Conservation (phyloP, 179 eudicot genomes). For the Vitellaria paradoxa region DNA sequence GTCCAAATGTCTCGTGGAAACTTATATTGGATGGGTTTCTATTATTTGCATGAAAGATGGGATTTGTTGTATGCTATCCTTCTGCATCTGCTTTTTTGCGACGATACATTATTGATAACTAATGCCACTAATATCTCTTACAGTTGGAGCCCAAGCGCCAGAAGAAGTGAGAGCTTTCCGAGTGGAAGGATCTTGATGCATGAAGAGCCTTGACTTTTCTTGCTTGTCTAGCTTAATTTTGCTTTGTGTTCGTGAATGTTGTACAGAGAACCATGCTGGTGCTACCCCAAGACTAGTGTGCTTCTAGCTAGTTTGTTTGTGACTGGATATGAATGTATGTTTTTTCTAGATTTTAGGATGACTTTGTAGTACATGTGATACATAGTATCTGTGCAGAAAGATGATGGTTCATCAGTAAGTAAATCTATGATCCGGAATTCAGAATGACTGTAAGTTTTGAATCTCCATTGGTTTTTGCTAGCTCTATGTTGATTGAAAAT, state of each 20-base stretch:
- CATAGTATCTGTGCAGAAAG: slow-evolving; percentile 4
- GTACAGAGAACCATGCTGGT: slow-evolving; percentile 6
- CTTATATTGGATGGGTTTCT: not conserved
- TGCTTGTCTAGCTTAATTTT: not conserved
- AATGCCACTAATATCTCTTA: not conserved
- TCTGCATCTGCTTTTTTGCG: not conserved
- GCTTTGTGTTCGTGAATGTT: not conserved
- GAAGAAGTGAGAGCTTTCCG: slow-evolving; percentile 9
- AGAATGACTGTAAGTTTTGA: not conserved
- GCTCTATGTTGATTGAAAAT: too few species aligned
- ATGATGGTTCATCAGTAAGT: not conserved
- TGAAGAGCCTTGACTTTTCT: not conserved
- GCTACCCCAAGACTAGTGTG: not conserved
- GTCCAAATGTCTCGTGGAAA: too few species aligned
- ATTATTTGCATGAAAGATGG: not conserved
- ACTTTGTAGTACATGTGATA: not conserved
- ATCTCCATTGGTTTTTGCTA: not conserved
- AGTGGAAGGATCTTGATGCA: not conserved
- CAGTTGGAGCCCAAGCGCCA: slow-evolving; percentile 14
- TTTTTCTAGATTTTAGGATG: slow-evolving; percentile 1
- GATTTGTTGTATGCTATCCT: not conserved
- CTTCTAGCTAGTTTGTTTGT: slow-evolving; percentile 4
- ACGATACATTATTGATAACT: not conserved
- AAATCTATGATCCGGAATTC: slow-evolving; percentile 4
- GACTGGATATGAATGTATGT: not conserved